A percentile compares a stretch with the other conserved stretches of the same genome.
These are phyloP conservation scores for Carpinus fangiana DNA, from an alignment of 306 rosid species.

Conservation along the genomic window DNA sequence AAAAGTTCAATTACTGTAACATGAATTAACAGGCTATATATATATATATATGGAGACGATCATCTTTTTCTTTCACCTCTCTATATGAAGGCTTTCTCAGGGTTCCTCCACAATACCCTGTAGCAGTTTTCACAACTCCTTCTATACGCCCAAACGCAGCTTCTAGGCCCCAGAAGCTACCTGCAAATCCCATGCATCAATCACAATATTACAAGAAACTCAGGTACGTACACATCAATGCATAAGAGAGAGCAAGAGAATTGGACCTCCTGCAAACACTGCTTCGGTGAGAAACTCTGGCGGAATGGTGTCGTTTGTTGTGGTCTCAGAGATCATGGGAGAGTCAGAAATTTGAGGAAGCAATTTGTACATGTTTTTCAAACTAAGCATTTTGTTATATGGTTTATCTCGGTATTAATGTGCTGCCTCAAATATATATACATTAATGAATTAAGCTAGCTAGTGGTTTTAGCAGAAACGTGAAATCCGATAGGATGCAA, in stretches of 20 bases:
- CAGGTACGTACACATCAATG: not conserved
- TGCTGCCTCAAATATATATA: not conserved
- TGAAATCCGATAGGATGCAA: not conserved
- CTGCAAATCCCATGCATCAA: not conserved
- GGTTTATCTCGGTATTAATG: too few species aligned
- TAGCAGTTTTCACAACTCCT: conserved; percentile 23
- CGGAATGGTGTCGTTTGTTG: not conserved
- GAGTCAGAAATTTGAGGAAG: conserved; percentile 18
- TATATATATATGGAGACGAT: too few species aligned
- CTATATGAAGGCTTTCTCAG: conserved; percentile 17
- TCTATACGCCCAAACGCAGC: conserved; percentile 30
- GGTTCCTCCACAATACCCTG: conserved; percentile 28
- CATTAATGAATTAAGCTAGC: too few species aligned
- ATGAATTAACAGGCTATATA: not conserved
- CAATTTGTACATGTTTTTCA: conserved; percentile 14
- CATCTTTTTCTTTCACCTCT: conserved; percentile 14
- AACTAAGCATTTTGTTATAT: too few species aligned
- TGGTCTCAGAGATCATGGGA: not conserved
- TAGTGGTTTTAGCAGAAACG: not conserved
- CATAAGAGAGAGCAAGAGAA: not conserved
- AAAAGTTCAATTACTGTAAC: not conserved
- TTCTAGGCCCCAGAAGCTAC: conserved; percentile 24
- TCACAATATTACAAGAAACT: not conserved
- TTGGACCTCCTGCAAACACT: conserved; percentile 29
- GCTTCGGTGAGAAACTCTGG: conserved; percentile 13